These are phyloP conservation scores for Aspergillus calidoustus DNA, from an alignment of 2,329 filamentous ascomycete species.

Conservation along the genomic window DNA sequence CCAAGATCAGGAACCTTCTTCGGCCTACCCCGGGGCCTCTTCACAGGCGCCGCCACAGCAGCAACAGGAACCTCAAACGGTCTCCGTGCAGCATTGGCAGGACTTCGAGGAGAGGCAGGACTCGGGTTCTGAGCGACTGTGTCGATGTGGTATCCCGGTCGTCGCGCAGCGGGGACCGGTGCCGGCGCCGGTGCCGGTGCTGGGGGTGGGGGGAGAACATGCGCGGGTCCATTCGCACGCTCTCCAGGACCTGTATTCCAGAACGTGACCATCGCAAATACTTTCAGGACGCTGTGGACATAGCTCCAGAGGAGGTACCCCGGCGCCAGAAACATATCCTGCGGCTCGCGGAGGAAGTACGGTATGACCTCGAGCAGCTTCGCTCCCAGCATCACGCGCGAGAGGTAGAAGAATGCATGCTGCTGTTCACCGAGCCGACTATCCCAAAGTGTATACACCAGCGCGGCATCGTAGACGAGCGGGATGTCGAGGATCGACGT, in stretches of 20 bases:
- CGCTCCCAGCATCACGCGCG: conserved; percentile 56
- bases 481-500: conserved; percentile 62
- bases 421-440: conserved; percentile 21
- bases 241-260: conserved; percentile 52
- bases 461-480: conserved; percentile 54
- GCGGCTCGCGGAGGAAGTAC: conserved; percentile 57
- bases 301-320: conserved; percentile 61
- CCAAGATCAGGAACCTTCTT: neutral
- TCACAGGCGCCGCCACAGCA: neutral
- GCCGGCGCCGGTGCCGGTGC: too few species aligned
- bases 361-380: conserved; percentile 63
- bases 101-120: neutral
- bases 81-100: too few species aligned
- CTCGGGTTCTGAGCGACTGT: neutral
- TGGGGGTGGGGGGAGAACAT: too few species aligned
- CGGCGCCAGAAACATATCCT: conserved; percentile 57
- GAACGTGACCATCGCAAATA: conserved; percentile 60
- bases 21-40: too few species aligned
- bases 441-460: conserved; percentile 43
- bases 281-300: conserved; percentile 61
- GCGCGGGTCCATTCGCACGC: conserved; percentile 23
- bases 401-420: conserved; percentile 25
- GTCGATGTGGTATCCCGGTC: neutral
- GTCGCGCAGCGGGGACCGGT: neutral
- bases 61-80: neutral